These are phyloP conservation scores for Daldinia loculata DNA, from an alignment of 495 filamentous ascomycete genomes.

Conservation along the genomic window DNA sequence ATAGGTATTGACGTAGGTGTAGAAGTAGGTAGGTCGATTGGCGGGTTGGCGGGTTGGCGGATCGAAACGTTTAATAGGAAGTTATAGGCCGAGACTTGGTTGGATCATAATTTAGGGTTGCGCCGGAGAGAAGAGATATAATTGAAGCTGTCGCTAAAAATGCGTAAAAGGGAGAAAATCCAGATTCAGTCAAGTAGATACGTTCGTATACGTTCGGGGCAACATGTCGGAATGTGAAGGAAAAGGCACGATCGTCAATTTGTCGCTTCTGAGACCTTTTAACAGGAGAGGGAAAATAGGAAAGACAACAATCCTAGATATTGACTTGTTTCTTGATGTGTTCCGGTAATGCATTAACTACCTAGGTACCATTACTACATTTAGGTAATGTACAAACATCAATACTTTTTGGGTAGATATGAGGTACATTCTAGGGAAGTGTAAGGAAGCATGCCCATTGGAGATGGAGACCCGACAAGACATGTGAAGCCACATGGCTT, in stretches of 20 bases:
- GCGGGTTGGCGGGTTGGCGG: background rate
- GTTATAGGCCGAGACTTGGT: constrained; percentile 4
- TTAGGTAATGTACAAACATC: constrained; percentile 2
- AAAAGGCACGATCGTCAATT: background rate
- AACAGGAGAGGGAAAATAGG: background rate
- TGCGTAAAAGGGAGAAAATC: constrained; percentile 7
- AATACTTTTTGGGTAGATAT: background rate
- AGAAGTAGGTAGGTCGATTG: background rate
- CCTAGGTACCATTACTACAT: background rate
- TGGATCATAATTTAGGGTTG: constrained; percentile 6
- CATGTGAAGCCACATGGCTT: constrained; percentile 39
- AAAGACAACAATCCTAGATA: background rate
- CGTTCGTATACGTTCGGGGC: constrained; percentile 10
- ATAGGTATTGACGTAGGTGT: background rate
- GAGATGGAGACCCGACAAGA: constrained; percentile 14
- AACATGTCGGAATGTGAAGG: constrained; percentile 10
- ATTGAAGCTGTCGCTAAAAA: constrained; percentile 5
- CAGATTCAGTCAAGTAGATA: constrained; percentile 22
- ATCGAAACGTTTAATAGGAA: background rate
- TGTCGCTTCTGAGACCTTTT: constrained; percentile 1
- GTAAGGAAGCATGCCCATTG: background rate
- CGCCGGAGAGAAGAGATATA: constrained; percentile 3
- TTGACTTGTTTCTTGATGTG: constrained; percentile 22
- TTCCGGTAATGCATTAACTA: constrained; percentile 18
- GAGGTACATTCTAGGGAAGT: background rate